A percentile compares a stretch with the other conserved stretches of the same genome.
phyloP scores from a whole-genome alignment of 129 eudicot species.

The Flaveria robusta region DNA sequence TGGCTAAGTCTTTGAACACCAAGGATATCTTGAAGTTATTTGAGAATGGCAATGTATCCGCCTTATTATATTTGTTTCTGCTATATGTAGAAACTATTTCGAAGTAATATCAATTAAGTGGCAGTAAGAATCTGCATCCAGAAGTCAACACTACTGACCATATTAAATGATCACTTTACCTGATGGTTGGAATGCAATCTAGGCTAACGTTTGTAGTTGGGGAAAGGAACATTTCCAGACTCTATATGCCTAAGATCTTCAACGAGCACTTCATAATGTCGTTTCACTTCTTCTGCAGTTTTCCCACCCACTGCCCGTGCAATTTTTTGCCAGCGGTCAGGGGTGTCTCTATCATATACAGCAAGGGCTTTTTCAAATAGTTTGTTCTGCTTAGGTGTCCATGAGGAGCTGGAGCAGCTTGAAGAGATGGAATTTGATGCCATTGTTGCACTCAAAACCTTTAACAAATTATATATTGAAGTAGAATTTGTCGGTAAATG shows the following conservation, averaged over 20 bases:
- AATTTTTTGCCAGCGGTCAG: constrained; percentile 76
- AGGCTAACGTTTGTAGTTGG: constrained; percentile 46
- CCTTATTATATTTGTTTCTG: background rate
- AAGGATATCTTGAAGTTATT: background rate
- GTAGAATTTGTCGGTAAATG: background rate
- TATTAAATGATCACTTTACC: constrained; percentile 24
- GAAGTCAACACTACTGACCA: constrained; percentile 1
- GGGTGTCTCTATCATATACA: constrained; percentile 60
- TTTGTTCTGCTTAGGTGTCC: constrained; percentile 73
- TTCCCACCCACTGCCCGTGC: constrained; percentile 73
- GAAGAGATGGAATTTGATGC: constrained; percentile 56
- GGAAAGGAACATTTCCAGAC: constrained; percentile 68
- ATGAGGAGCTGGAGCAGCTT: constrained; percentile 36
- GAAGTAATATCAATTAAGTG: background rate
- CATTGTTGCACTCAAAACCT: constrained; percentile 37
- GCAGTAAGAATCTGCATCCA: constrained; percentile 4
- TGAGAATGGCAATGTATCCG: background rate
- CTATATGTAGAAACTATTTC: background rate
- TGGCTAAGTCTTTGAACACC: too few species aligned
- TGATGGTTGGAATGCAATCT: constrained; percentile 18
- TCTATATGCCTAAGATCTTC: constrained; percentile 73
- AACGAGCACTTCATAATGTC: constrained; percentile 67
- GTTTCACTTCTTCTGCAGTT: constrained; percentile 73
- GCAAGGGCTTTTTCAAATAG: constrained; percentile 74
- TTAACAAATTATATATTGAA: background rate